These are phyloP conservation scores for Candida tropicalis DNA, from an alignment of 1,139 yeast genomes.

Conservation along the genomic window DNA sequence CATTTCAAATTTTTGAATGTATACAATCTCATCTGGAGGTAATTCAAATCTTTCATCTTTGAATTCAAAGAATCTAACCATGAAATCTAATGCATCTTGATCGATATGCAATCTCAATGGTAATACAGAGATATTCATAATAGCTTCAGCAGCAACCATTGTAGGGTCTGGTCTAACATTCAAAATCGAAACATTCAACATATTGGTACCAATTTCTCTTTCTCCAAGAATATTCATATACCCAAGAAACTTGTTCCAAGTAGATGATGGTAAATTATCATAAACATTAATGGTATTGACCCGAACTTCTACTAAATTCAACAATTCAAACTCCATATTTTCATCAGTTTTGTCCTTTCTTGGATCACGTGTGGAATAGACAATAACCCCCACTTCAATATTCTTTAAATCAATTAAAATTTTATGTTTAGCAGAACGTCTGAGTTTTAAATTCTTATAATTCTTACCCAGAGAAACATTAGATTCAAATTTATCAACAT, in stretches of 20 bases:
- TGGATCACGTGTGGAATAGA: conserved; percentile 54
- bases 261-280: conserved; percentile 84
- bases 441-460: conserved; percentile 53
- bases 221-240: conserved; percentile 70
- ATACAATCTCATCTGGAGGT: conserved; percentile 61
- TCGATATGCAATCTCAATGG: conserved; percentile 87
- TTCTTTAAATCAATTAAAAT: conserved; percentile 58
- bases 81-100: conserved; percentile 88
- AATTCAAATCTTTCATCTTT: conserved; percentile 68
- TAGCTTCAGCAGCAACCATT: conserved; percentile 70
- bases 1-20: conserved; percentile 68
- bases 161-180: conserved; percentile 67
- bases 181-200: conserved; percentile 57
- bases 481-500: conserved; percentile 17
- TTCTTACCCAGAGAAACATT: conserved; percentile 27
- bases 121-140: conserved; percentile 55
- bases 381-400: conserved; percentile 48
- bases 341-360: conserved; percentile 28
- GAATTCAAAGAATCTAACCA: conserved; percentile 78
- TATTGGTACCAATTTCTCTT: conserved; percentile 67
- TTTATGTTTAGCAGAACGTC: conserved; percentile 69
- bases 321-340: conserved; percentile 41
- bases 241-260: conserved; percentile 87
- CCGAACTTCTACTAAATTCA: conserved; percentile 47
- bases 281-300: conserved; percentile 61